Base-by-base conservation (phyloP, 306 rosid genomes). In the Neltuma alba region DNA sequence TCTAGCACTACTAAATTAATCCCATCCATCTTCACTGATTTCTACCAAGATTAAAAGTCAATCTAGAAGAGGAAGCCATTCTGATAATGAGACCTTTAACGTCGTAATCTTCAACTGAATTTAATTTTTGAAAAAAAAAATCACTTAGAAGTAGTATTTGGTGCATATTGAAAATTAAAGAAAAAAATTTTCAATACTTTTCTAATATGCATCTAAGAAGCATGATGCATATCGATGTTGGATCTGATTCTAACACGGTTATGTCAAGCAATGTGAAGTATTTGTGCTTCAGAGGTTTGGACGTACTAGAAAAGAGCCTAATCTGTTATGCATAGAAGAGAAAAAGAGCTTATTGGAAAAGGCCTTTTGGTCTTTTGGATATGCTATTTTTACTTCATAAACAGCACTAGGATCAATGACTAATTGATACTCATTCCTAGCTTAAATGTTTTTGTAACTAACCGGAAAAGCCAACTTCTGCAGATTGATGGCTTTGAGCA, bases 401-500 rank as follows among this genome's bases (percentile, higher is more conserved):
- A 9, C 45, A 20, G 40, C 31, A 34, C 71, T 65, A 36, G 16
- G 13, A 9, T 37, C 47, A 20, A 37, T 9, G 23, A 37, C 18
- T 65, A 20, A 37, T 65, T 9, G 30, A 37, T 37, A 4, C 47
- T 36, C 42, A 64, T 64, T 44, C 28, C 16, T 62, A 21, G 27
- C 31, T 73, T 31, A 23, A 27, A 4, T 33, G 2, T 33, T 55
- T 28, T 60, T 68, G 64, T 78, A 48, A 78, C 77, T 20, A 25
- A 23, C 33, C 0, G 55, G 72, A 44, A 74, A 68, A 15, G 78
- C 21, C 63, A 73, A 70, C 73, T 72, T 78, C 21, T 82, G 84
- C 97, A 94, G 97, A 92, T 94, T 74, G 98, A 94, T 86, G 98
- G 98, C 42, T 94, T 92, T 79, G 98, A 92, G 81, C 98, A 94